Conservation (phyloP, 306 rosid genomes). For the Prunus kanzakura region DNA sequence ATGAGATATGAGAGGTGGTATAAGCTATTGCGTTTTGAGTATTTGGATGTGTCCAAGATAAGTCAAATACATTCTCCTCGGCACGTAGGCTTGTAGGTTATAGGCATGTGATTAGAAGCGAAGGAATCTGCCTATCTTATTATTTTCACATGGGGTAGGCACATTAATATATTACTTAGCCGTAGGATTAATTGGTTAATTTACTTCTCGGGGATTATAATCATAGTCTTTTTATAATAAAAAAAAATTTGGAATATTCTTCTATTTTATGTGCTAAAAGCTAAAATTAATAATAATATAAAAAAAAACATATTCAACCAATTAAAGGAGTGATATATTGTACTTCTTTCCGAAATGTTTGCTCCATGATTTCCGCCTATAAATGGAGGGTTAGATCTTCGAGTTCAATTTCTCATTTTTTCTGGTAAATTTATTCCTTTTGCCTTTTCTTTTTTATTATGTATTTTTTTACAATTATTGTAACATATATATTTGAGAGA, state of each 20-base stretch:
- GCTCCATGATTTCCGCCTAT: not conserved
- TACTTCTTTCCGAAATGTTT: not conserved
- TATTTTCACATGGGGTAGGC: slow-evolving; percentile 35
- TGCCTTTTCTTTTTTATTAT: no score
- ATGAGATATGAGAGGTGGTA: slow-evolving; percentile 4
- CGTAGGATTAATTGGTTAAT: not conserved
- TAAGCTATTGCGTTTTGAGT: not conserved
- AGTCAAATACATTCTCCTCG: slow-evolving; percentile 13
- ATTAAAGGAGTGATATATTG: not conserved
- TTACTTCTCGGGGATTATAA: not conserved
- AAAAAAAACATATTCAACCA: not conserved
- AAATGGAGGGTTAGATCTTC: not conserved
- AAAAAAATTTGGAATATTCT: slow-evolving; percentile 8
- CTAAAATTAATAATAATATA: not conserved
- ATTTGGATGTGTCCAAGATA: not conserved
- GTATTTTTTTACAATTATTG: no score
- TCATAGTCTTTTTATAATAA: not conserved
- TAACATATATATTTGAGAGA: no score
- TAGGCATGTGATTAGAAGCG: slow-evolving; percentile 27
- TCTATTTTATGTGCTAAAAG: not conserved
- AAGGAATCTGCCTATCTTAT: slow-evolving; percentile 28
- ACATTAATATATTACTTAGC: not conserved
- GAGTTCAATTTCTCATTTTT: no score
- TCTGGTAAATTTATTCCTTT: no score
- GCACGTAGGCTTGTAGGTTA: slow-evolving; percentile 15